Conservation (phyloP, 2,329 filamentous ascomycete species). For the Penicillium sp. region DNA sequence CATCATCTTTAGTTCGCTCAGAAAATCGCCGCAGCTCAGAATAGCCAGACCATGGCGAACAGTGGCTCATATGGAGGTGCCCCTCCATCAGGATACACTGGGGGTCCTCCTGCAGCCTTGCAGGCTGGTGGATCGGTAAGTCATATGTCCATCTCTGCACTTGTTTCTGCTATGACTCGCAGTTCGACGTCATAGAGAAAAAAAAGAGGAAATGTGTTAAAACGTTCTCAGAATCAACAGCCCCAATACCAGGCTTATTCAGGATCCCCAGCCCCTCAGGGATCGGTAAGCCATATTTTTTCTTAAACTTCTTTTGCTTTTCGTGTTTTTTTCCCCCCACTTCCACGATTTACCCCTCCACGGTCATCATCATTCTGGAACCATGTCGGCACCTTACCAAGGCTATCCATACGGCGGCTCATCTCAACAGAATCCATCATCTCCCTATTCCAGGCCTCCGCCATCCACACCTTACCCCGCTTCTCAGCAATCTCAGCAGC, state of each 20-base stretch:
- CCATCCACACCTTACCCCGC: constrained; percentile 31
- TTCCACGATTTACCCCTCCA: constrained; percentile 10
- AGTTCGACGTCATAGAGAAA: constrained; percentile 25
- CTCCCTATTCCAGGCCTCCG: constrained; percentile 32
- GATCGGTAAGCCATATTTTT: constrained; percentile 38
- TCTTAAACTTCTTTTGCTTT: constrained; percentile 10
- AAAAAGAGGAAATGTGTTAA: neutral
- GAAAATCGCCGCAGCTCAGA: constrained; percentile 43
- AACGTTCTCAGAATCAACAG: constrained; percentile 28
- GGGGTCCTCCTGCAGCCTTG: constrained; percentile 38
- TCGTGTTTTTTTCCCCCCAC: constrained; percentile 12
- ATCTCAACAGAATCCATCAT: constrained; percentile 36
- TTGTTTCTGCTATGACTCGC: constrained; percentile 5
- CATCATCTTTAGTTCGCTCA: constrained; percentile 36
- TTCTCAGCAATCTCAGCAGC: constrained; percentile 11
- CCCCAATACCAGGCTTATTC: constrained; percentile 59
- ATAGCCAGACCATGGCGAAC: constrained; percentile 20
- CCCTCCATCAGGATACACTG: constrained; percentile 41
- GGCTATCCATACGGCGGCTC: constrained; percentile 36
- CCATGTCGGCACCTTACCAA: constrained; percentile 40
- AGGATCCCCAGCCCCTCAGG: constrained; percentile 38
- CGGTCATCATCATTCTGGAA: constrained; percentile 12
- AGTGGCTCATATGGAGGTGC: constrained; percentile 35
- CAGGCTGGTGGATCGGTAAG: constrained; percentile 53
- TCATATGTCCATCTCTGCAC: constrained; percentile 26